phyloP scores from a whole-genome alignment of 139 green algal species.

The Diplosphaera chodatii region DNA sequence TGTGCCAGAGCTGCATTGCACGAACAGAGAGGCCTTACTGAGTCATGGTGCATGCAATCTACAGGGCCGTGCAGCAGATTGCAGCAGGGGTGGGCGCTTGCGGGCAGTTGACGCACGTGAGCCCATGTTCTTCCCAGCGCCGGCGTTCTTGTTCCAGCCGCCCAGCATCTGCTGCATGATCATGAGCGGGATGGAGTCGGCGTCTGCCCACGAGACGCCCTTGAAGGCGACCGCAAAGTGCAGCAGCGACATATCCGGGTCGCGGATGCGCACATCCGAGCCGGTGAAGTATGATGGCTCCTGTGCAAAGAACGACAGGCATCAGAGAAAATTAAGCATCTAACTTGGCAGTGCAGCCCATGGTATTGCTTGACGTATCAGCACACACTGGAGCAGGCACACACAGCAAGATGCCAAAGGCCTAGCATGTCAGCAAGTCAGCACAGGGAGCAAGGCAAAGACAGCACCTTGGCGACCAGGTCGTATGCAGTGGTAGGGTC shows the following conservation, averaged over 20 bases:
- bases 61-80: too few relatives aligned
- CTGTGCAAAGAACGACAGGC: too few relatives aligned
- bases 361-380: too few relatives aligned
- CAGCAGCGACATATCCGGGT: slow-evolving; percentile 76
- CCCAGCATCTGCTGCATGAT: slow-evolving; percentile 86
- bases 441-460: too few relatives aligned
- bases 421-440: too few relatives aligned
- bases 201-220: slow-evolving; percentile 87
- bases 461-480: slow-evolving; percentile 42
- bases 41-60: too few relatives aligned
- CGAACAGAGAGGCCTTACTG: too few relatives aligned
- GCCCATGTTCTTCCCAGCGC: slow-evolving; percentile 22
- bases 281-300: slow-evolving; percentile 91
- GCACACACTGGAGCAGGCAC: too few relatives aligned
- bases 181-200: slow-evolving; percentile 95
- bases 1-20: slow-evolving; percentile 66
- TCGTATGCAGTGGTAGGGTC: slow-evolving; percentile 34
- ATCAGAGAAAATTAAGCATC: too few relatives aligned
- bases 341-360: too few relatives aligned
- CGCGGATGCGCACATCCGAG: slow-evolving; percentile 86
- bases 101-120: slow-evolving; percentile 1
- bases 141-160: slow-evolving; percentile 63
- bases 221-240: slow-evolving; percentile 90
- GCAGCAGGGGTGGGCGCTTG: too few relatives aligned
- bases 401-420: too few relatives aligned